phyloP scores from a whole-genome alignment of 1,284 basidiomycete genomes.

The Sporisorium graminicola region DNA sequence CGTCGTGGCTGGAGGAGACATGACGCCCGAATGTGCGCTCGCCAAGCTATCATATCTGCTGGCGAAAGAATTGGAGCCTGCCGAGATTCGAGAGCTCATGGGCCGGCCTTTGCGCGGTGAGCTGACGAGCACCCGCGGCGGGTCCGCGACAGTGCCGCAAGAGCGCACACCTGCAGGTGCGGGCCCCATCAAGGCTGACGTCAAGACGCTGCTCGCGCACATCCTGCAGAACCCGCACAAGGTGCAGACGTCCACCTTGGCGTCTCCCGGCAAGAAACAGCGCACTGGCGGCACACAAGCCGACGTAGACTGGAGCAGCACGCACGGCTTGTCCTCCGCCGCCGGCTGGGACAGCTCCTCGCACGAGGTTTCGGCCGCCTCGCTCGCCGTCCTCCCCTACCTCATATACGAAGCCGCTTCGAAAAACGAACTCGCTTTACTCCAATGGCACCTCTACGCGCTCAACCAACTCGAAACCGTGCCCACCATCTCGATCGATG shows the following conservation, averaged over 20 bases:
- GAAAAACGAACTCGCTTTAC: slow-evolving; percentile 36
- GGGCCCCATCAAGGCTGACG: slow-evolving; percentile 38
- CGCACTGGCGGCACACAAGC: neutral
- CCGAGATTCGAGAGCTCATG: slow-evolving; percentile 82
- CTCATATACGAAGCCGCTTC: slow-evolving; percentile 51
- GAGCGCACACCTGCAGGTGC: slow-evolving; percentile 33
- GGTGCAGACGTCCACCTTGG: slow-evolving; percentile 7
- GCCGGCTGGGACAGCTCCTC: slow-evolving; percentile 38
- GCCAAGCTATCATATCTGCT: slow-evolving; percentile 89
- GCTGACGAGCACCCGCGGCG: slow-evolving; percentile 73
- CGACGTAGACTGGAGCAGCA: neutral
- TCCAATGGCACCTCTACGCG: slow-evolving; percentile 51
- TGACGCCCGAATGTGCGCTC: slow-evolving; percentile 94
- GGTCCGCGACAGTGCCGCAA: slow-evolving; percentile 14
- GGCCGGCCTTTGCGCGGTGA: slow-evolving; percentile 86
- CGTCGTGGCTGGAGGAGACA: slow-evolving; percentile 74
- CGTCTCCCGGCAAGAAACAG: neutral
- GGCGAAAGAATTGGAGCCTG: slow-evolving; percentile 81
- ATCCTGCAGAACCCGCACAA: slow-evolving; percentile 44
- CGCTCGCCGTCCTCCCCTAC: slow-evolving; percentile 37
- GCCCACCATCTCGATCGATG: slow-evolving; percentile 32
- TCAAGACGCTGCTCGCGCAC: slow-evolving; percentile 45
- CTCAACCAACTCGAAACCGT: slow-evolving; percentile 38
- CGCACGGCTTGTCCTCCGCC: neutral
- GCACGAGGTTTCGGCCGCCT: slow-evolving; percentile 31